A percentile compares a stretch with the other conserved stretches of the same genome.
Evolutionary conservation across 83 land plant species (phyloP).

Genomic region (Picea abies): DNA sequence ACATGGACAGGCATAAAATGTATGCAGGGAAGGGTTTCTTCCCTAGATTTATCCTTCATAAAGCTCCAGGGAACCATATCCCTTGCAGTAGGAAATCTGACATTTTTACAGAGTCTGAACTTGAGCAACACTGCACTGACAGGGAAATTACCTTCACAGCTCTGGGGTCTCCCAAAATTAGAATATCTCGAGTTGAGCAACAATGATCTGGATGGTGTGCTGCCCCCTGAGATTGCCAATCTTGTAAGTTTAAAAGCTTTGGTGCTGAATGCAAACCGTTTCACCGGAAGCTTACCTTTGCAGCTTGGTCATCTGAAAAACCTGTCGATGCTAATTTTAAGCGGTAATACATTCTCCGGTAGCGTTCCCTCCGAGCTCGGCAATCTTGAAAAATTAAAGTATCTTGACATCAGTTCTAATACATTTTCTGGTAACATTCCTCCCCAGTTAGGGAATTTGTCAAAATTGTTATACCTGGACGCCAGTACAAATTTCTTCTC

Average conservation of each 20-base stretch:
- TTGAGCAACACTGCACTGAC: conserved; percentile 30
- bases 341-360: conserved; percentile 38
- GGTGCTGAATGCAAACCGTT: conserved; percentile 17
- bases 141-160: conserved; percentile 22
- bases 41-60: conserved; percentile 18
- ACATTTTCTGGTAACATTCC: conserved; percentile 43
- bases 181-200: conserved; percentile 32
- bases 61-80: conserved; percentile 18
- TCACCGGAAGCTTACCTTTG: conserved; percentile 30
- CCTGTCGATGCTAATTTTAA: conserved; percentile 31
- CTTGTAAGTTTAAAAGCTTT: conserved; percentile 21
- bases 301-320: conserved; percentile 16
- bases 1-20: conserved; percentile 29
- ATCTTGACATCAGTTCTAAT: conserved; percentile 40
- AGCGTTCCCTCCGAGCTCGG: conserved; percentile 44
- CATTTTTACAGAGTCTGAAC: conserved; percentile 21
- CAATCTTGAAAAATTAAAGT: conserved; percentile 26
- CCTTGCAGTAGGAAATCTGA: conserved; percentile 9
- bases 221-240: conserved; percentile 21
- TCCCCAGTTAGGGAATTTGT: conserved; percentile 32
- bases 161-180: conserved; percentile 22
- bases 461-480: conserved; percentile 32
- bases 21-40: conserved; percentile 7
- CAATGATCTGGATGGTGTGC: conserved; percentile 23
- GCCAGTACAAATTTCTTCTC: conserved; percentile 37